Base-by-base conservation (phyloP, 805 yeast genomes). In the Torulaspora delbrueckii region DNA sequence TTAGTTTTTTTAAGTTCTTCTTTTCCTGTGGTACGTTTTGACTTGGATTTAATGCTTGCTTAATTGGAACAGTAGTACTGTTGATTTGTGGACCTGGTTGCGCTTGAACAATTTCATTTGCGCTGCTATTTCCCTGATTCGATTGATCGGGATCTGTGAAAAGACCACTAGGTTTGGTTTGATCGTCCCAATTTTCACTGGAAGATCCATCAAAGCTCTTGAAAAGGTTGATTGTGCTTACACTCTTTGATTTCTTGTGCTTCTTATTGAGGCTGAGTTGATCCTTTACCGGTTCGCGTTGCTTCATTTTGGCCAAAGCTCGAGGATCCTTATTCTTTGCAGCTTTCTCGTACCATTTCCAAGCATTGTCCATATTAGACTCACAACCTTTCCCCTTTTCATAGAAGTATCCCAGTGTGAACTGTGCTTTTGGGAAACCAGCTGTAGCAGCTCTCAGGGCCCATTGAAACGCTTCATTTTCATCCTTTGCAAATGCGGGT, bases 401-500 rank as follows among this genome's bases (percentile, higher is more conserved):
- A 58, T 79, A 81, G 58, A 90, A 89, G 59, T 84, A 82, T 22
- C 90, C 96, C 34, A 88, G 70, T 0, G 95, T 84, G 62, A 77
- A 81, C 73, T 88, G 95, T 1, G 95, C 98, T 63, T 87, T 87
- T 5, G 87, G 76, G 30, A 76, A 72, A 12, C 86, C 86, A 32
- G 79, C 69, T 34, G 76, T 72, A 0, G 98, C 97, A 0, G 98
- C 91, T 52, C 86, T 74, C 43, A 78, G 70, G 1, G 97, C 97
- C 98, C 98, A 93, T 57, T 87, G 93, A 63, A 83, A 91, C 1
- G 97, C 95, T 66, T 90, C 96, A 43, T 70, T 76, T 44, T 83
- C 85, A 63, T 90, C 91, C 51, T 78, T 77, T 7, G 81, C 82
- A 56, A 93, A 74, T 37, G 77, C 78, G n/a, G 93, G 90, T 27